Evolutionary conservation across 371 early-diverging fungal species (phyloP).

Genomic region (Syncephalastrum contaminatum): DNA sequence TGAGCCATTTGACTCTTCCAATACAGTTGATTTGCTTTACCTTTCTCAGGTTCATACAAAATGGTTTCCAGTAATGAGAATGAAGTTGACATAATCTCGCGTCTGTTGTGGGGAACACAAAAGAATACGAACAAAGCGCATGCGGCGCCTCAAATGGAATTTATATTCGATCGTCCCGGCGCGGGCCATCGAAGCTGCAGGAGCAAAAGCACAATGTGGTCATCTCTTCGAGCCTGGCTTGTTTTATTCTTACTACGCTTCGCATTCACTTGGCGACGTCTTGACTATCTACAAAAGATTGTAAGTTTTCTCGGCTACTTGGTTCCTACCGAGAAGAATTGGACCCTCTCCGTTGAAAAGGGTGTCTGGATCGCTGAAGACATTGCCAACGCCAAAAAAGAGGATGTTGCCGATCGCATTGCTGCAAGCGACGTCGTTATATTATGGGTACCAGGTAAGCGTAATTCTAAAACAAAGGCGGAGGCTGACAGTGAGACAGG

Average conservation of each 20-base stretch:
- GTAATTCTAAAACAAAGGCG: background rate
- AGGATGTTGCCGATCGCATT: conserved; percentile 33
- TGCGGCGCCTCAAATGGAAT: too few species aligned
- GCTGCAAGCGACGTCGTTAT: conserved; percentile 30
- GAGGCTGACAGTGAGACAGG: conserved; percentile 17
- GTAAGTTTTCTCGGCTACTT: conserved; percentile 9
- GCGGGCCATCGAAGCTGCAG: too few species aligned
- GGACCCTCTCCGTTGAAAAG: conserved; percentile 10
- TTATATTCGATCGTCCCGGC: too few species aligned
- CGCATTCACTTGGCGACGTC: conserved; percentile 10
- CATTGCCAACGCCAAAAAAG: conserved; percentile 29
- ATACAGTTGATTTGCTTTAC: conserved; percentile 16
- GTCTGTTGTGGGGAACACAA: too few species aligned
- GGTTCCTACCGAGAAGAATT: conserved; percentile 9
- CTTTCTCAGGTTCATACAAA: conserved; percentile 47
- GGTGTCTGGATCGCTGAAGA: conserved; percentile 38
- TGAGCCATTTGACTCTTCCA: conserved; percentile 3
- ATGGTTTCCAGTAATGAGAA: conserved; percentile 56
- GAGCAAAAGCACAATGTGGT: too few species aligned
- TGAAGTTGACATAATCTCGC: too few species aligned
- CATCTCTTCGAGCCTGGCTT: conserved; percentile 8
- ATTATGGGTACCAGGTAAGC: conserved; percentile 43
- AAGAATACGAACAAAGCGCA: too few species aligned
- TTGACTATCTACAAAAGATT: conserved; percentile 5
- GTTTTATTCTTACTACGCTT: conserved; percentile 14